Evolutionary conservation across 768 basidiomycete genomes (phyloP), one percentile per base, ranked within the genome.

Genomic region (Leccinum longicurvipes): DNA sequence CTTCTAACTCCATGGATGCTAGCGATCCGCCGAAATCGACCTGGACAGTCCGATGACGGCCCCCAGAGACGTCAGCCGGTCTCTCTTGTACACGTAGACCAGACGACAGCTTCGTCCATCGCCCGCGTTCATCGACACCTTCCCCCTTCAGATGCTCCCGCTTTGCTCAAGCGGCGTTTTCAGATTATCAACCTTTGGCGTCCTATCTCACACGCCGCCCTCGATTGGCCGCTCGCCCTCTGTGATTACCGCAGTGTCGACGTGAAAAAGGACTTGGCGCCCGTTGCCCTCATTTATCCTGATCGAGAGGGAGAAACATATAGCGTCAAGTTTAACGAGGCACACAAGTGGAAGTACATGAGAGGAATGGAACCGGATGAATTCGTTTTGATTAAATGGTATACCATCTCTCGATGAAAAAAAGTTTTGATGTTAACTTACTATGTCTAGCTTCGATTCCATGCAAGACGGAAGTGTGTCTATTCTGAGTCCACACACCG

Each of bases 151-250:
- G 78, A 80, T 31, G 77, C 71, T 0, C 70, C 70, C 58, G 67
- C 32, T 39, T 60, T 80, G 42, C 71, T 80, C 34, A 64, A 73
- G 57, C 65, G 70, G 23, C 78, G 80, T 55, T 81, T 79, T 65
- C 79, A 81, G 60, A 77, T 82, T 57, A 74, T 82, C 57, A 82
- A 81, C 64, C 65, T 82, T 54, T 82, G 82, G 81, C 74, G 82
- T 21, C 81, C 81, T 1, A 79, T 82, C 61, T 61, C 70, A 23
- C 68, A 77, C 57, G 39, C n/a, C 39, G 39, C 39, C 3, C 39
- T 39, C n/a, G 39, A 39, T 39, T 39, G 39, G 39, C 39, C 39
- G 2, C 39, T 39, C 39, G 15, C 39, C 10, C 39, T 39, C 10
- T 39, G 39, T 19, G 39, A 39, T 10, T 39, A 19, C 39, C 39